phyloP scores from a whole-genome alignment of 2,329 filamentous ascomycete species.

The Penicillium sp. region DNA sequence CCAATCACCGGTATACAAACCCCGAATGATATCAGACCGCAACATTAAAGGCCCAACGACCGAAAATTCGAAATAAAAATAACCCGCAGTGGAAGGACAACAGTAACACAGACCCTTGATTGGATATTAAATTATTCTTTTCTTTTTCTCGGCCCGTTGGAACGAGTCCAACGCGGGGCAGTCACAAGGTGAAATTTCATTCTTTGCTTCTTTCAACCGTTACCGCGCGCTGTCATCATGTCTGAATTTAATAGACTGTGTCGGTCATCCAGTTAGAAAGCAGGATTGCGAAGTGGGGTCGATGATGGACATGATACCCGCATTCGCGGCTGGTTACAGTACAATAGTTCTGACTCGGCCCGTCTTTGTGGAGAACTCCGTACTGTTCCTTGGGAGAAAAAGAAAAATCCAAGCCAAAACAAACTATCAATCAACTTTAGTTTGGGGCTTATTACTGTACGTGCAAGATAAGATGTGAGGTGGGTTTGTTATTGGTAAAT shows the following conservation, averaged over 20 bases:
- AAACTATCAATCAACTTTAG: neutral
- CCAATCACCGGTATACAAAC: neutral
- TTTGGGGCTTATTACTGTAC: neutral
- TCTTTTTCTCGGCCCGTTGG: neutral
- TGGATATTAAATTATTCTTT: neutral
- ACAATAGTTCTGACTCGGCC: constrained; percentile 18
- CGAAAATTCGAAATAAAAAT: neutral
- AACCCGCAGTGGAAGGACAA: neutral
- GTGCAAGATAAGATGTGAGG: neutral
- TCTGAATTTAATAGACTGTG: neutral
- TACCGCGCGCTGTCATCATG: neutral
- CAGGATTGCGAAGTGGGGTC: constrained; percentile 5
- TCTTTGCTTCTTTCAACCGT: constrained; percentile 4
- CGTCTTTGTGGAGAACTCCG: neutral
- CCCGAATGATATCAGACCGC: constrained; percentile 1
- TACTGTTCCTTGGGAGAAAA: neutral
- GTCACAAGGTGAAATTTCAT: neutral
- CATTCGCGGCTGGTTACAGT: constrained; percentile 17
- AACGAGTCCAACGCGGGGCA: neutral
- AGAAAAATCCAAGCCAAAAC: neutral
- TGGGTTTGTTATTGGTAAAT: neutral
- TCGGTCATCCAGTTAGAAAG: neutral
- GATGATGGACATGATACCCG: constrained; percentile 2
- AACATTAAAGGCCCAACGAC: neutral
- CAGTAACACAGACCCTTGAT: neutral